These are phyloP conservation scores for Exophiala alcalophila DNA, from an alignment of 2,329 filamentous ascomycete genomes.

Conservation along the genomic window DNA sequence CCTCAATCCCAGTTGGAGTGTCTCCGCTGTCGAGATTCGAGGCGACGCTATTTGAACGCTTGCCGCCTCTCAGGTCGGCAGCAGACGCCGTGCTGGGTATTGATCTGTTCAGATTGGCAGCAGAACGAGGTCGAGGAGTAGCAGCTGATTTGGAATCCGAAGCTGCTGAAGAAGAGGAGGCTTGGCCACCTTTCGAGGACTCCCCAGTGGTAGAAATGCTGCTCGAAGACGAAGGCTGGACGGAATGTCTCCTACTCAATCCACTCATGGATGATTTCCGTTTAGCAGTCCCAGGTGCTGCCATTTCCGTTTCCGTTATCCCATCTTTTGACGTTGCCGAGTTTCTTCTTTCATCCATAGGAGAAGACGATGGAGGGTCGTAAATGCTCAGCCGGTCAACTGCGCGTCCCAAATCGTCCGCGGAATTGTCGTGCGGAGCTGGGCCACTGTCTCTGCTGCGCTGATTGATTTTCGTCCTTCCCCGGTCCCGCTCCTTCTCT, in stretches of 20 bases:
- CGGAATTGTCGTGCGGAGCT: neutral
- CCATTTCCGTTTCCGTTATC: slow-evolving; percentile 3
- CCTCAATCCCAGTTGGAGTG: neutral
- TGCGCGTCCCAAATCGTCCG: slow-evolving; percentile 22
- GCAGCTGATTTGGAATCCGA: neutral
- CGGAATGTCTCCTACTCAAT: slow-evolving; percentile 17
- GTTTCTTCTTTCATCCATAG: slow-evolving; percentile 11
- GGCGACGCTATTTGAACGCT: slow-evolving; percentile 19
- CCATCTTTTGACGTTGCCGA: neutral
- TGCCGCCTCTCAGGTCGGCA: slow-evolving; percentile 9
- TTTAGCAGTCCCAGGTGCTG: slow-evolving; percentile 10
- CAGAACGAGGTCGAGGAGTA: slow-evolving; percentile 9
- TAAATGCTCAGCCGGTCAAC: slow-evolving; percentile 29
- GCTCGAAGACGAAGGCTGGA: slow-evolving; percentile 17
- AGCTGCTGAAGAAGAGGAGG: neutral
- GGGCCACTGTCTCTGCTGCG: slow-evolving; percentile 7
- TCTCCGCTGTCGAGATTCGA: slow-evolving; percentile 6
- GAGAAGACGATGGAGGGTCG: slow-evolving; percentile 27
- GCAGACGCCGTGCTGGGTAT: no score
- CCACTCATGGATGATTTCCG: slow-evolving; percentile 6
- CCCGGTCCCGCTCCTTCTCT: slow-evolving; percentile 28
- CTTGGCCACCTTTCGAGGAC: neutral
- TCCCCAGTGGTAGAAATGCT: neutral
- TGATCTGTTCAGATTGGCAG: slow-evolving; percentile 11
- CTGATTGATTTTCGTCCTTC: slow-evolving; percentile 29